Base-by-base conservation (phyloP, 2,329 filamentous ascomycete genomes). In the Aureobasidium subglaciale region DNA sequence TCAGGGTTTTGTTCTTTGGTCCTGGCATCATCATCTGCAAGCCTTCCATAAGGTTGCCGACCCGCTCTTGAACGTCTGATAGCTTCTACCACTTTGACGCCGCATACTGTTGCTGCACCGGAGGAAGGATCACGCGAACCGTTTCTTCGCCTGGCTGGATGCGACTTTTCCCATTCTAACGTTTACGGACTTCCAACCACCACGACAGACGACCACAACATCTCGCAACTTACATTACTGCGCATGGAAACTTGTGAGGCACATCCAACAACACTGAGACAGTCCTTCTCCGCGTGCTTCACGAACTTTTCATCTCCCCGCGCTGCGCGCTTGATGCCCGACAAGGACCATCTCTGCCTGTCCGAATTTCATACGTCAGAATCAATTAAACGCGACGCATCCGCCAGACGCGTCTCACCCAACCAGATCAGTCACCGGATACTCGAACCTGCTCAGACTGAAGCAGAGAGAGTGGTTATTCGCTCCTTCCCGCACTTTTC, bases 51-150 rank as follows among this genome's bases (percentile, higher is more conserved):
- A 56, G 54, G 42, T 46, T 56, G 40, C 54, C 54, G 54, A 43
- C 32, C 54, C 50, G 37, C 37, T 29, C 37, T 27, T 32, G 54
- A 56, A 56, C 54, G 54, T 56, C 54, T 56, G 54, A 56, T 56
- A 56, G 54, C 42, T 49, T 27, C 42, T 56, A 56, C 54, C 54
- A 49, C n/a, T 24, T 37, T 22, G 30, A 22, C 42, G 43, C 54
- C 18, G 30, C 32, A 38, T 55, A 40, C 54, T 30, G 11, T 11
- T 41, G 20, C 27, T 25, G 30, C 30, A 15, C 41, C 45, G 20
- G 32, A 48, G 54, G 54, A 40, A 56, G 54, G 54, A 49, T 46
- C 54, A 56, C 34, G 30, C 54, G 54, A 56, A 46, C 54, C 54
- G 54, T 56, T 56, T 35, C 15, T 32, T 40, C 10, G 16, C 15